A percentile compares a stretch with the other conserved stretches of the same genome.
phyloP scores from a whole-genome alignment of 345 rosid species.

The Eucalyptus curtisii region DNA sequence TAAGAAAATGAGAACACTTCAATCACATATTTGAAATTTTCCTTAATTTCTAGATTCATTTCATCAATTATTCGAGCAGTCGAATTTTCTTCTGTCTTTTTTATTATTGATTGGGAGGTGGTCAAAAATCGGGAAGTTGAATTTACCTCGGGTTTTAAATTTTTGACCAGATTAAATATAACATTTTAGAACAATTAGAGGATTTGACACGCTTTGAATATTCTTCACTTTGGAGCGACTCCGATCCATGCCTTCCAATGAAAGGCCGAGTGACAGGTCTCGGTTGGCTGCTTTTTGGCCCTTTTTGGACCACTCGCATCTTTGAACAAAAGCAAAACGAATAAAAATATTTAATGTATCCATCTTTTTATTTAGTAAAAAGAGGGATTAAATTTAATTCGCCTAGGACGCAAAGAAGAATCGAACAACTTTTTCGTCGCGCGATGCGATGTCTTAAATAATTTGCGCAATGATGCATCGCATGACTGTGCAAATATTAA shows the following conservation, averaged over 20 bases:
- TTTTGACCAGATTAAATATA: neutral
- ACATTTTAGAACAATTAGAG: neutral
- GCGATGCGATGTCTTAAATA: no score
- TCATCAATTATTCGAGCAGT: neutral
- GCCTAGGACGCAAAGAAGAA: no score
- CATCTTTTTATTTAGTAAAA: neutral
- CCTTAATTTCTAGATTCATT: neutral
- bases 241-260: neutral
- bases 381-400: neutral
- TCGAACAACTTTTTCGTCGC: neutral
- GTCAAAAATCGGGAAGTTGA: neutral
- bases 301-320: neutral
- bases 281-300: neutral
- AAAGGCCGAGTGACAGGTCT: neutral
- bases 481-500: neutral
- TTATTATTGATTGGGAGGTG: neutral
- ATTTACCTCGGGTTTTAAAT: neutral
- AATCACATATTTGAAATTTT: no score
- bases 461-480: neutral
- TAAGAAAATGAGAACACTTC: no score
- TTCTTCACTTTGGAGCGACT: neutral
- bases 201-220: neutral
- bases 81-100: neutral
- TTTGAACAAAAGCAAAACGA: neutral
- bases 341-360: neutral